phyloP scores from a whole-genome alignment of 768 basidiomycete species.

The Agaricus sinodeliciosus region DNA sequence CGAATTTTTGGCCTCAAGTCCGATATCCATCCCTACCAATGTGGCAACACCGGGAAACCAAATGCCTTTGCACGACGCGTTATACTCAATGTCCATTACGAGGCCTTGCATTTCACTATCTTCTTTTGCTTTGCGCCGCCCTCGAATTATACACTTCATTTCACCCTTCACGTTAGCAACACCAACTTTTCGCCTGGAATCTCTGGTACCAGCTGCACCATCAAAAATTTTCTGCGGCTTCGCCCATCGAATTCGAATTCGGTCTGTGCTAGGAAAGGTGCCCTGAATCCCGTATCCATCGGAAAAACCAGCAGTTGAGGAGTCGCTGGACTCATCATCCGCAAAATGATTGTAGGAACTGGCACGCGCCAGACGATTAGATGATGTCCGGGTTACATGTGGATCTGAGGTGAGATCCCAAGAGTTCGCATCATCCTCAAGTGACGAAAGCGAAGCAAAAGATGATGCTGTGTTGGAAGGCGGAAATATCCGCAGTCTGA shows the following conservation, averaged over 20 bases:
- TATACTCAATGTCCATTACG: slow-evolving; percentile 62
- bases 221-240: slow-evolving; percentile 47
- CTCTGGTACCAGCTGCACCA: slow-evolving; percentile 32
- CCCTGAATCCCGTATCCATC: slow-evolving; percentile 69
- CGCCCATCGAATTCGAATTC: slow-evolving; percentile 75
- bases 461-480: slow-evolving; percentile 49
- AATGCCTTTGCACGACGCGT: slow-evolving; percentile 65
- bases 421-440: slow-evolving; percentile 58
- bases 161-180: slow-evolving; percentile 63
- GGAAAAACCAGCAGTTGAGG: slow-evolving; percentile 45
- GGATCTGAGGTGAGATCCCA: slow-evolving; percentile 81
- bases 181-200: slow-evolving; percentile 62
- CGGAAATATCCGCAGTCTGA: slow-evolving; percentile 69
- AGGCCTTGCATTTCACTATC: slow-evolving; percentile 42
- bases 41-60: slow-evolving; percentile 85
- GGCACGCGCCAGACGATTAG: slow-evolving; percentile 43
- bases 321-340: slow-evolving; percentile 79
- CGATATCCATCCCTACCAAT: slow-evolving; percentile 70
- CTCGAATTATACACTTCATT: slow-evolving; percentile 55
- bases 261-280: slow-evolving; percentile 71
- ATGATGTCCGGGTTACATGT: slow-evolving; percentile 52
- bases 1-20: slow-evolving; percentile 60
- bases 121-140: slow-evolving; percentile 33
- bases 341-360: slow-evolving; percentile 67
- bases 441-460: slow-evolving; percentile 68